phyloP scores from a whole-genome alignment of 2,329 filamentous ascomycete genomes.

The Ploettnerulaceae sp. region DNA sequence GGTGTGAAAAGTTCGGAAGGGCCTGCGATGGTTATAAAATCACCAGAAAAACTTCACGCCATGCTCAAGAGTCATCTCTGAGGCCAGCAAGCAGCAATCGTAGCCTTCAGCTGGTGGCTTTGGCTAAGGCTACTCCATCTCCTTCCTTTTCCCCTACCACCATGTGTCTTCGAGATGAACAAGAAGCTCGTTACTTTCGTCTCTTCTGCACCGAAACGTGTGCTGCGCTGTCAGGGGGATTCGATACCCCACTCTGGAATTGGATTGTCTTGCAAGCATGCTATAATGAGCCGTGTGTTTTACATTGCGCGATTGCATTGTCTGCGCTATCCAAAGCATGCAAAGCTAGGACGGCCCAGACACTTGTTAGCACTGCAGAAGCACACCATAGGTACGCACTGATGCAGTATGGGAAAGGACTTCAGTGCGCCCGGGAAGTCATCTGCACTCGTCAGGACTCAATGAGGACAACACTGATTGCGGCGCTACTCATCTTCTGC shows the following conservation, averaged over 20 bases:
- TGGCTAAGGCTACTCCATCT: background rate
- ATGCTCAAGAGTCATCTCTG: background rate
- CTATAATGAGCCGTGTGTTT: slow-evolving; percentile 19
- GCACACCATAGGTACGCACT: slow-evolving; percentile 21
- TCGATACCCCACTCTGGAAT: slow-evolving; percentile 21
- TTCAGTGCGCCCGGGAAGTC: slow-evolving; percentile 19
- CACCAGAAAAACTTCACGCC: background rate
- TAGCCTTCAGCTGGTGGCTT: background rate
- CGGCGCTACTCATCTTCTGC: slow-evolving; percentile 26
- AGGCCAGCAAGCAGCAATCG: background rate
- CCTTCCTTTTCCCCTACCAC: background rate
- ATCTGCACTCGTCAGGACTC: slow-evolving; percentile 15
- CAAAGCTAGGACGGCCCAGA: slow-evolving; percentile 7
- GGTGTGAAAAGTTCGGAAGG: slow-evolving; percentile 56
- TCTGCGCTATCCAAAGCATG: slow-evolving; percentile 17
- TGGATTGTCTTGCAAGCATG: slow-evolving; percentile 20
- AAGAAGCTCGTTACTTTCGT: slow-evolving; percentile 21
- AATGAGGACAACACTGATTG: slow-evolving; percentile 21
- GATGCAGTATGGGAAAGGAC: slow-evolving; percentile 20
- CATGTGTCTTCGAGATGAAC: slow-evolving; percentile 17
- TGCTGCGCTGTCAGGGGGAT: slow-evolving; percentile 16
- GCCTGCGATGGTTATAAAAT: slow-evolving; percentile 53
- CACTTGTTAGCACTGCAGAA: background rate
- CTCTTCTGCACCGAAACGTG: slow-evolving; percentile 19
- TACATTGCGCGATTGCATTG: slow-evolving; percentile 17